These are phyloP conservation scores for Ichthyophthirius multifiliis DNA, from an alignment of 169 alveolate species.

Conservation along the genomic window DNA sequence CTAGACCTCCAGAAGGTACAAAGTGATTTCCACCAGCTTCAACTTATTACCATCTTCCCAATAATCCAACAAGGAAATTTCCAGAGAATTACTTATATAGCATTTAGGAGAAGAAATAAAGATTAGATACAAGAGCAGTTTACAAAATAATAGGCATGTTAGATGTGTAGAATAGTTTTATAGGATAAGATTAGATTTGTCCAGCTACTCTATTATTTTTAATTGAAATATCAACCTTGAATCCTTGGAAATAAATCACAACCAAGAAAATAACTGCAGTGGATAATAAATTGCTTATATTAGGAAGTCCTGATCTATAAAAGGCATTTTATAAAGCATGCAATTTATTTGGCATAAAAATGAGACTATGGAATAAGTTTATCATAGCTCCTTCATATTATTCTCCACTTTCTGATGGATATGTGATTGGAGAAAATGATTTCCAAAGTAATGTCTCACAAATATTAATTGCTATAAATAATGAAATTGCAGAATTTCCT, in stretches of 20 bases:
- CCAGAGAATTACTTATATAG: conserved; percentile 96
- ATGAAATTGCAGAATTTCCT: conserved; percentile 98
- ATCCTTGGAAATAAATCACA: conserved; percentile 98
- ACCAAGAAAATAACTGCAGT: conserved; percentile 96
- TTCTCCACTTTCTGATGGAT: conserved; percentile 65
- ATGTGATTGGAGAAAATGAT: conserved; percentile 95
- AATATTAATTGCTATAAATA: conserved; percentile 99
- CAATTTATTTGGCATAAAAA: conserved; percentile 91
- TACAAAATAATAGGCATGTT: conserved; percentile 99
- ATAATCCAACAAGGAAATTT: conserved; percentile 90
- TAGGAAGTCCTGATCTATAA: conserved; percentile 98
- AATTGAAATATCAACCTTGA: conserved; percentile 96
- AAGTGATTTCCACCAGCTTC: conserved; percentile 94
- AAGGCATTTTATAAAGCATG: conserved; percentile 94
- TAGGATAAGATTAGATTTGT: conserved; percentile 97
- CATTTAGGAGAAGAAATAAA: conserved; percentile 98
- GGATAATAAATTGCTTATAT: conserved; percentile 95
- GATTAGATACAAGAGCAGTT: conserved; percentile 98
- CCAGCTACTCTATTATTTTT: conserved; percentile 96
- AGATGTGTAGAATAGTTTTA: conserved; percentile 99
- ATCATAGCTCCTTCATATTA: conserved; percentile 99
- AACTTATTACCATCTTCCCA: conserved; percentile 83
- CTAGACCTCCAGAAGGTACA: conserved; percentile 99
- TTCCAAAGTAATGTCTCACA: conserved; percentile 99
- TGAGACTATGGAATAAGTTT: conserved; percentile 96